Base-by-base conservation (phyloP, 2,329 filamentous ascomycete species). In the Pseudogymnoascus sp. region DNA sequence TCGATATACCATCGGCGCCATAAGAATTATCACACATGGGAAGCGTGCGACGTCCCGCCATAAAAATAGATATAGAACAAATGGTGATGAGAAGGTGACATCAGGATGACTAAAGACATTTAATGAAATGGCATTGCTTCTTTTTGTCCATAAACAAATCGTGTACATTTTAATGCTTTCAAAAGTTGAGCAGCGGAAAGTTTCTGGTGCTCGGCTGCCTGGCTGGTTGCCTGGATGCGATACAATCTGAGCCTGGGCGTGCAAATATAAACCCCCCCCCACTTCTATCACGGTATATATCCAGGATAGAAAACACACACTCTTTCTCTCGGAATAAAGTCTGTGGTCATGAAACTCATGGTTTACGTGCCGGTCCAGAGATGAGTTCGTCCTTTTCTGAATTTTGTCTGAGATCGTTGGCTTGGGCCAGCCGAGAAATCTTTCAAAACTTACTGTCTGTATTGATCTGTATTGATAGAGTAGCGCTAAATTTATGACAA, bases 1-100 rank as follows among this genome's bases (percentile, higher is more conserved):
- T 86, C 28, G 70, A 78, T 3, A 16, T 60, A 4, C 21, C 28
- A 33, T 33, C 28, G 16, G 16, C 31, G 5, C 12, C 16, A 35
- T 55, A 55, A 9, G 28, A 18, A 9, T 21, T 4, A 21, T 55
- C n/a, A 21, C 28, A 33, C 2, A 33, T 8, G 3, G n/a, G 5
- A 33, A 14, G 49, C 28, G 7, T 33, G 9, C 49, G 21, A 21
- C n/a, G 11, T 18, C 9, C n/a, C 18, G 5, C n/a, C 25, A 35
- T n/a, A 5, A 12, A 55, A 55, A 33, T 33, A 21, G 9, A 52
- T n/a, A 28, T 12, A n/a, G 23, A 31, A 52, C 43, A 52, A 31
- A 52, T 5, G 43, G 23, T 16, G n/a, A 55, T 21, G 8, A n/a
- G 7, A 31, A 52, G 23, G 23, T 5, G 45, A 4, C 14, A 16